Conservation (phyloP, 1,284 basidiomycete genomes). For the Trametes polyzona region DNA sequence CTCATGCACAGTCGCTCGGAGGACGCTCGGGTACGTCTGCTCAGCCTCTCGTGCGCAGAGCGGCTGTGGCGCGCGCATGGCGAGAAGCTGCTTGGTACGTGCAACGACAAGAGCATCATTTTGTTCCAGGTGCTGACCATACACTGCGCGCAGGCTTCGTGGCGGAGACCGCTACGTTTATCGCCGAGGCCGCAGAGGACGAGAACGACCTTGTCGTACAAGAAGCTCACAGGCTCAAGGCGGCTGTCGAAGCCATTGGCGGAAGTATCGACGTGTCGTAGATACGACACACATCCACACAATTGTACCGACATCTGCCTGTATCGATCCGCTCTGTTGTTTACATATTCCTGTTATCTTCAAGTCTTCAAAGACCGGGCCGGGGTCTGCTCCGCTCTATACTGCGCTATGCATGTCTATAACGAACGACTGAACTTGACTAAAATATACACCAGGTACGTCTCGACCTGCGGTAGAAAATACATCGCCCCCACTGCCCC, state of each 20-base stretch:
- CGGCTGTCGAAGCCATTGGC: constrained; percentile 68
- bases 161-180: constrained; percentile 80
- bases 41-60: constrained; percentile 72
- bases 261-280: constrained; percentile 54
- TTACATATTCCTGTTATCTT: no score
- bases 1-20: constrained; percentile 89
- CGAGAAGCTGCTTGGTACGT: constrained; percentile 68
- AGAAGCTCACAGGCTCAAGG: constrained; percentile 66
- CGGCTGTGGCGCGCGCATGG: constrained; percentile 83
- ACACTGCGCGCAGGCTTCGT: constrained; percentile 56
- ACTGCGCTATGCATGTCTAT: no score
- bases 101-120: no score
- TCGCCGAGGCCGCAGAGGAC: constrained; percentile 82
- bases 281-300: no score
- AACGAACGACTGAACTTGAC: no score
- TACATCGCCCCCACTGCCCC: no score
- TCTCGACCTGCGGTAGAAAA: no score
- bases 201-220: constrained; percentile 78
- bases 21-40: constrained; percentile 64
- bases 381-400: no score
- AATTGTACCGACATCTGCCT: no score
- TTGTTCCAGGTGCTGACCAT: background rate
- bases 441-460: no score
- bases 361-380: no score
- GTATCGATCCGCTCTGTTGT: no score